Base-by-base conservation (phyloP, 2,329 filamentous ascomycete species). In the Elsinoe fawcettii region DNA sequence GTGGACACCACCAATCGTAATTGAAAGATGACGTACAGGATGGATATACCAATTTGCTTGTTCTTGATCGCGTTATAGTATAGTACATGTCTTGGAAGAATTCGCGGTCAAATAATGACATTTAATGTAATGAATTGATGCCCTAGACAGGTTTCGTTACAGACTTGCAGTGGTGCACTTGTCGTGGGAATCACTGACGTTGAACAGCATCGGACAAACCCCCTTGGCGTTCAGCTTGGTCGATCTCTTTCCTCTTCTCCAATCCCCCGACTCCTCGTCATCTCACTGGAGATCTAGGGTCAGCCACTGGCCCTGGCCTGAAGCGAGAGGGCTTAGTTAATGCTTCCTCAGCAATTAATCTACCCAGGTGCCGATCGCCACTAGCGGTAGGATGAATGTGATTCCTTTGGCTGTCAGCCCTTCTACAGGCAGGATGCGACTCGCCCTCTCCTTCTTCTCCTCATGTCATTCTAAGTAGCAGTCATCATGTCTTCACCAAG, bases 1-100 rank as follows among this genome's bases (percentile, higher is more conserved):
- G 67, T 14, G 27, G 36, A 23, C 53, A 36, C 43, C 64, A 53
- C 55, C 64, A 2, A 60, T 65, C 16, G 43, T 49, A 9, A 23
- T 22, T 12, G 20, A 4, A 12, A n/a, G 39, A 25, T 23, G 49
- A 53, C 20, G 49, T 23, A 39, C 30, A 39, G 20, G 49, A 39
- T 36, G 25, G 49, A 53, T 53, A 53, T 53, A 53, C 49, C 49
- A 53, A 53, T 53, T 53, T 53, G 49, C 32, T 53, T 53, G 32
- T 37, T 37, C 5, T n/a, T 37, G 5, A 12, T 51, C 12, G 25
- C 46, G 27, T 53, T 36, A 5, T 23, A 36, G 3, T 44, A 23
- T 37, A 53, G 30, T 53, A 7, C 32, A 20, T 20, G 23, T 51
- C 39, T 43, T 43, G 12, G 30, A 12, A 14, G 20, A 30, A 14